A percentile compares a stretch with the other conserved stretches of the same genome.
Conservation (phyloP, 345 rosid species). For the Aethionema arabicum region DNA sequence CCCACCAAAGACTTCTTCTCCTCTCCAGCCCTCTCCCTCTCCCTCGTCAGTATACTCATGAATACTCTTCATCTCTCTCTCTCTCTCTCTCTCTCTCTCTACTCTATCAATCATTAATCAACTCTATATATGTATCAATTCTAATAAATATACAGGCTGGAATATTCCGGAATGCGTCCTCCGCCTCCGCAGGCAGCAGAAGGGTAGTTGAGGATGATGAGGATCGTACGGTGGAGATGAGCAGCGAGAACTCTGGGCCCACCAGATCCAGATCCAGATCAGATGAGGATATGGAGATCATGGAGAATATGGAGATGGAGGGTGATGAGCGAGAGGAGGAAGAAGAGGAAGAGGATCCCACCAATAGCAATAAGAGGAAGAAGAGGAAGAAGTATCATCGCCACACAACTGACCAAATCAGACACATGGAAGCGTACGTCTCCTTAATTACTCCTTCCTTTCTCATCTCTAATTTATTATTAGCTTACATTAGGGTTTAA, state of each 20-base stretch:
- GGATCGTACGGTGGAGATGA: conserved; percentile 74
- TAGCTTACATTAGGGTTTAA: no score
- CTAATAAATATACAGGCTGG: conserved; percentile 67
- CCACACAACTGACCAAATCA: conserved; percentile 91
- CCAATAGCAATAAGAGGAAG: conserved; percentile 47
- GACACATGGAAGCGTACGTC: conserved; percentile 96
- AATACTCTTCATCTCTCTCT: background rate
- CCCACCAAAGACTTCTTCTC: conserved; percentile 91
- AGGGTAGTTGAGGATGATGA: conserved; percentile 52
- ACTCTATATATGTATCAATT: background rate
- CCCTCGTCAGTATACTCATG: conserved; percentile 51
- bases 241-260: conserved; percentile 91
- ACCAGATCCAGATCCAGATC: conserved; percentile 65
- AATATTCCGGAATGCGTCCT: conserved; percentile 72
- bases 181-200: conserved; percentile 43
- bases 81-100: background rate
- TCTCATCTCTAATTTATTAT: no score
- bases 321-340: conserved; percentile 57
- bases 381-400: conserved; percentile 97
- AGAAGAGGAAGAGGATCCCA: conserved; percentile 31
- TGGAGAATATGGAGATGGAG: conserved; percentile 70
- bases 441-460: background rate
- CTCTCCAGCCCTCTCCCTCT: conserved; percentile 96
- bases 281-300: conserved; percentile 55
- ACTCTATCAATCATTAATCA: background rate